Evolutionary conservation across 305 asterid species (phyloP), one percentile per base, ranked within the genome.

Genomic region (Fraxinus sp.): DNA sequence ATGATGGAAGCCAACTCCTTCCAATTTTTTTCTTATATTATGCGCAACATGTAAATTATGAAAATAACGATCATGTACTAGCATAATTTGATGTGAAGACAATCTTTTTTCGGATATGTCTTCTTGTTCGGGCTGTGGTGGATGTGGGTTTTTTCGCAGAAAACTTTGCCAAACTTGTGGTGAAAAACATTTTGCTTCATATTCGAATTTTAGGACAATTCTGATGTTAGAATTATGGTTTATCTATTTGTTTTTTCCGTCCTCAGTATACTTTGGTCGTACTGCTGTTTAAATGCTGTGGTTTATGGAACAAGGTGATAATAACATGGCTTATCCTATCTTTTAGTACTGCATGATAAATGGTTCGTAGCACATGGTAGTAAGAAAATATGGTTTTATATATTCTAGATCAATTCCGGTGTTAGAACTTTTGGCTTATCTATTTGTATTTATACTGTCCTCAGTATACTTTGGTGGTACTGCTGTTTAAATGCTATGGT

Each of bases 31-130:
- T 9, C 36, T 26, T 26, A 66, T 66, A 26, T 66, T 66, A 2
- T 26, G 74, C 1, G 18, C 36, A 66, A 66, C 36, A 26, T 30
- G 14, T 26, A 28, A 26, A 66, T 9, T 66, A 9, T 66, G 36
- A 26, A 57, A 62, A 22, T 66, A 66, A 28, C 20, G 33, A 66
- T 57, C 26, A 57, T 66, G 33, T 66, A 66, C 74, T 66, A 66
- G 37, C 37, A 26, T 66, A 66, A 66, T 66, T 66, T 66, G 36
- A 66, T 66, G 74, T 66, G 74, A 66, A 66, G 74, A 26, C 74
- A 66, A 26, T 9, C 71, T 1, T 24, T 10, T 66, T 28, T 4
- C 4, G 36, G 35, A 66, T 66, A 66, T 3, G 37, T 66, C 28
- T 66, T 66, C 74, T 66, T 66, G 37, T 66, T 66, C 6, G 7